Percentiles rank a stretch among this genome's conserved stretches.
These are phyloP conservation scores for Parasarocladium wereldwijsianum DNA, from an alignment of 2,329 filamentous ascomycete genomes.

Conservation along the genomic window DNA sequence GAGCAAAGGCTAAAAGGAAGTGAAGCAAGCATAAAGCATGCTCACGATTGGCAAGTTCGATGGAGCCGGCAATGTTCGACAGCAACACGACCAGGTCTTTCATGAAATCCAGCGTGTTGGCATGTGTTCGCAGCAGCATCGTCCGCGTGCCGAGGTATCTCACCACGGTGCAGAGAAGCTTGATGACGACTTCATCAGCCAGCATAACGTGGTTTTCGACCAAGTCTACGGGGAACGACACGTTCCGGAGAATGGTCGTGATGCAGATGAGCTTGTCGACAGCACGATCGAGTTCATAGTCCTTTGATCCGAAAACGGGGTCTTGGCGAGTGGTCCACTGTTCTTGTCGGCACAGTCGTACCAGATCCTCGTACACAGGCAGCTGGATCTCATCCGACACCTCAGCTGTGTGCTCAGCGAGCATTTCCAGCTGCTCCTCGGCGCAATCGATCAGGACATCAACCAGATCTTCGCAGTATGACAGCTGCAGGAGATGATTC, in stretches of 20 bases:
- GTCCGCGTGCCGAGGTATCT: slow-evolving; percentile 79
- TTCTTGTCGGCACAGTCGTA: slow-evolving; percentile 65
- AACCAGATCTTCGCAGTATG: slow-evolving; percentile 72
- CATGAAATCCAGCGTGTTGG: slow-evolving; percentile 90
- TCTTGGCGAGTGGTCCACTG: slow-evolving; percentile 57
- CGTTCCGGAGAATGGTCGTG: slow-evolving; percentile 81
- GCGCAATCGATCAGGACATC: slow-evolving; percentile 83
- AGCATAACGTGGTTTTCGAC: slow-evolving; percentile 57
- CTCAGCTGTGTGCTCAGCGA: slow-evolving; percentile 75
- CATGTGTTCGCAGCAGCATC: slow-evolving; percentile 66
- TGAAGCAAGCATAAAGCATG: slow-evolving; percentile 77
- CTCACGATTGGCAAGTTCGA: slow-evolving; percentile 73
- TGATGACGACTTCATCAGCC: slow-evolving; percentile 63
- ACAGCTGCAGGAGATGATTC: slow-evolving; percentile 50
- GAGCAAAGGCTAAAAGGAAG: slow-evolving; percentile 83
- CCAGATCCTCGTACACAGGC: slow-evolving; percentile 73
- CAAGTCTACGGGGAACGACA: slow-evolving; percentile 59
- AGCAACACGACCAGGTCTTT: slow-evolving; percentile 84
- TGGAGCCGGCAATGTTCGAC: slow-evolving; percentile 70
- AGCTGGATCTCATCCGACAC: slow-evolving; percentile 78
- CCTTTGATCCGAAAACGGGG: slow-evolving; percentile 57
- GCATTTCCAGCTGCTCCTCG: slow-evolving; percentile 69
- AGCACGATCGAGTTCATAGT: slow-evolving; percentile 72
- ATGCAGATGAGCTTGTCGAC: slow-evolving; percentile 82
- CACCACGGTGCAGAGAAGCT: slow-evolving; percentile 71